Evolutionary conservation across 805 yeast species (phyloP), one percentile per base, ranked within the genome.

Genomic region (Saturnispora kantuleensis): DNA sequence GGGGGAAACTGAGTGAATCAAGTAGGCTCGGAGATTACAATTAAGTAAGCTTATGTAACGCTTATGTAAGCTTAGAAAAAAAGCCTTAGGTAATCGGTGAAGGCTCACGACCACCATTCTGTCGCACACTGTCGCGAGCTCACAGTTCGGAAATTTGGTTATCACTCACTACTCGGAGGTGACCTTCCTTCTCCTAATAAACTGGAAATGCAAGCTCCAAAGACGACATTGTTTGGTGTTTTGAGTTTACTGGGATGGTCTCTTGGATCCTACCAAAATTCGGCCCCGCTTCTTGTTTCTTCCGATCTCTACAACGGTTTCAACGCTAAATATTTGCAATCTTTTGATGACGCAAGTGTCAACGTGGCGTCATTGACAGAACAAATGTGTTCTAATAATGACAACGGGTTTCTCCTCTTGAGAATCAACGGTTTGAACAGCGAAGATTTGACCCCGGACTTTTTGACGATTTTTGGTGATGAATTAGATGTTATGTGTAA

Each of bases 151-250:
- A 21, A 21, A 21, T 21, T 17, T 17, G 18, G 26, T 21, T 21
- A 21, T 21, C 26, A 21, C 8, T 21, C 26, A 21, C 26, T 21
- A 21, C 2, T 21, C 26, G 26, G 26, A 21, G 26, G 26, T 21
- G 26, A 21, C 26, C 26, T 2, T 21, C 26, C 26, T 21, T 21
- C 26, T 21, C 26, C 26, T 21, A 21, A 21, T 21, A 21, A 21
- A 21, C 26, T 21, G 26, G 26, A 21, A 94, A 12, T 59, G 59
- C 53, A 81, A 79, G 13, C 59, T 57, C 38, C 84, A 12, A 39
- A 31, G 42, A 39, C 31, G 42, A 39, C 16, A 10, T 12, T n/a
- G 21, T 11, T 3, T 11, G 17, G 30, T 39, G 7, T 35, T 12
- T n/a, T 39, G 15, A 16, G 15, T 17, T 31, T 39, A 15, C 21